A percentile compares a stretch with the other conserved stretches of the same genome.
Conservation (phyloP, 2,329 filamentous ascomycete species). For the Clarireedia hainanense region DNA sequence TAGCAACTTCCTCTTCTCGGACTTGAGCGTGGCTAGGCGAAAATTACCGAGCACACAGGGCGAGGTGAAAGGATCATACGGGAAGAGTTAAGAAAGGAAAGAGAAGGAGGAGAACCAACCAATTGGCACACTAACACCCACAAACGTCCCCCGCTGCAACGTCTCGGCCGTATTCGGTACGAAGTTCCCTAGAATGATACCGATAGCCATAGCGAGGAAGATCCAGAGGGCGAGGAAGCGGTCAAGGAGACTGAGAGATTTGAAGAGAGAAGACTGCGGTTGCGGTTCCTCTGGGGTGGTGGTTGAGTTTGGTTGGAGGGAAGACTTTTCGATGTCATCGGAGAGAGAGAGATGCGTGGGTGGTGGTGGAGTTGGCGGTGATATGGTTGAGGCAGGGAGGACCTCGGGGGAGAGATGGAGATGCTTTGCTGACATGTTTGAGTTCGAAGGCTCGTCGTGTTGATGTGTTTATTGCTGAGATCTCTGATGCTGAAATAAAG, state of each 20-base stretch:
- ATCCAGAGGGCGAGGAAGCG: slow-evolving; percentile 51
- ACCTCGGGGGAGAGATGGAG: too few species aligned
- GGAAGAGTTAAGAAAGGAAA: background rate
- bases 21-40: too few species aligned
- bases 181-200: slow-evolving; percentile 57
- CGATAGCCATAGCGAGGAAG: slow-evolving; percentile 56
- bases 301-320: too few species aligned
- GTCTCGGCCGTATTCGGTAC: slow-evolving; percentile 46
- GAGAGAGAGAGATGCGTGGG: background rate
- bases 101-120: slow-evolving; percentile 33
- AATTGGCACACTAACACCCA: slow-evolving; percentile 55
- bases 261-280: slow-evolving; percentile 14
- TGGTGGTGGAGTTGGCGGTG: background rate
- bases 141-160: slow-evolving; percentile 53
- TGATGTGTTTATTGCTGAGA: too few species aligned
- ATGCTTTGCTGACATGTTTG: too few species aligned
- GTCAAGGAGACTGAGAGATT: slow-evolving; percentile 38
- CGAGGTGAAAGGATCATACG: too few species aligned
- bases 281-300: background rate
- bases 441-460: too few species aligned
- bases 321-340: too few species aligned
- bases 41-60: too few species aligned
- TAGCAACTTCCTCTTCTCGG: background rate
- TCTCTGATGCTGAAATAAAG: too few species aligned
- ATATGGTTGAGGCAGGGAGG: too few species aligned